Percentiles rank a stretch among this genome's conserved stretches.
phyloP scores from a whole-genome alignment of 768 basidiomycete species.

The Galerina sulciceps region DNA sequence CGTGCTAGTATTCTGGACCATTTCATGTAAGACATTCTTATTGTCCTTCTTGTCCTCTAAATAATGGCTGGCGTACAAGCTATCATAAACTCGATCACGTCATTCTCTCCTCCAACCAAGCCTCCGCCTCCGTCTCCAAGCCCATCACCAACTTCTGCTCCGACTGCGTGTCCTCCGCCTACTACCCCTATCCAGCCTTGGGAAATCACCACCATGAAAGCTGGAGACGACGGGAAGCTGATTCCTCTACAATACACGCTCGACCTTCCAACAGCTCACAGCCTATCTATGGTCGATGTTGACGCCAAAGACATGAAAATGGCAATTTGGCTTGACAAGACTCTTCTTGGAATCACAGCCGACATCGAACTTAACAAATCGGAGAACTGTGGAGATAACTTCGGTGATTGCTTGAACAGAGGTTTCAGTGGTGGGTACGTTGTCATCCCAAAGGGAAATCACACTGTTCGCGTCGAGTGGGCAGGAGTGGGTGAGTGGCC shows the following conservation, averaged over 20 bases:
- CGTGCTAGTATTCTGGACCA: background rate
- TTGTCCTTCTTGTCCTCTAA: no score
- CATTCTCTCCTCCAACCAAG: no score
- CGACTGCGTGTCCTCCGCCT: background rate
- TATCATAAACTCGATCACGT: no score
- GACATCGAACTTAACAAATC: background rate
- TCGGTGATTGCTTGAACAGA: constrained; percentile 16
- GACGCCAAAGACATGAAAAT: constrained; percentile 23
- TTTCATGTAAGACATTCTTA: no score
- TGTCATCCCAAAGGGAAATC: constrained; percentile 23
- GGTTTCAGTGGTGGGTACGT: constrained; percentile 21
- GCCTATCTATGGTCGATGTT: constrained; percentile 20
- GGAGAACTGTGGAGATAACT: constrained; percentile 20
- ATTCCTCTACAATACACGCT: constrained; percentile 25
- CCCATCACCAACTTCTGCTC: no score
- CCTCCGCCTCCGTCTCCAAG: no score
- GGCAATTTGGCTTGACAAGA: constrained; percentile 22
- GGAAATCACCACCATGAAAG: constrained; percentile 16
- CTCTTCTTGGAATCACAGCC: constrained; percentile 4
- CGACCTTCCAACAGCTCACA: constrained; percentile 18
- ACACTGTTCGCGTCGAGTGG: constrained; percentile 25
- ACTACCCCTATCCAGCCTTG: constrained; percentile 7
- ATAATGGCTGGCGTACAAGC: no score
- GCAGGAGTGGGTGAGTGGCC: constrained; percentile 20
- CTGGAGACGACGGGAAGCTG: constrained; percentile 18